Base-by-base conservation (phyloP, 805 yeast genomes). In the Saturnispora hagleri region DNA sequence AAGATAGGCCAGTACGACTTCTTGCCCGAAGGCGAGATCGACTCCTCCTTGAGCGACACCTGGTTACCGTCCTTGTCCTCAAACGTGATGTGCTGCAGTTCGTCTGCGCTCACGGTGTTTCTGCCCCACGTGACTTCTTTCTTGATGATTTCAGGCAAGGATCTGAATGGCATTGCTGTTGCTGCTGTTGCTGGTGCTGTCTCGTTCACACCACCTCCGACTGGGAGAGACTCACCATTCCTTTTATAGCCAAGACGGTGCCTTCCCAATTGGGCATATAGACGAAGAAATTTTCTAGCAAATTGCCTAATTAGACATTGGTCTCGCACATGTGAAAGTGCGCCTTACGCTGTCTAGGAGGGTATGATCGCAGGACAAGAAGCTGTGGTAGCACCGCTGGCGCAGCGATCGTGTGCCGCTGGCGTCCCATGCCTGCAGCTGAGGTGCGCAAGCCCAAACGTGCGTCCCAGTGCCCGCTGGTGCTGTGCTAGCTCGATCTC, bases 1-100 rank as follows among this genome's bases (percentile, higher is more conserved):
- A 85, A 73, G 47, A 86, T 81, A 5, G 93, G 82, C 84, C 89
- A 77, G 57, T 69, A 62, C 6, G 62, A 55, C 34, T 56, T 64
- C 15, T 57, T 50, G 22, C 57, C 66, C 13, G 53, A 27, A 9
- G 65, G 62, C 4, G 57, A 56, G 40, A 64, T 56, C 9, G 54
- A 60, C 5, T 59, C 62, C 51, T 64, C 67, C 13, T 62, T 52
- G 33, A 65, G 34, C 22, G 49, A 45, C 4, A 58, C 53, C 5
- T 49, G 46, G 28, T 57, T 58, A 24, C 67, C 66, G 5, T 58
- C 55, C 2, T 62, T 55, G 18, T 55, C 52, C 3, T 61, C 51
- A 10, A 57, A 47, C 12, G 52, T 54, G 22, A 62, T 43, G 10
- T 45, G 51, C 28, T 57, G 53, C n/a, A 57, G 56, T 5, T 59